A percentile compares a stretch with the other conserved stretches of the same genome.
These are phyloP conservation scores for Plantago ovata DNA, from an alignment of 257 asterid genomes.

Conservation along the genomic window DNA sequence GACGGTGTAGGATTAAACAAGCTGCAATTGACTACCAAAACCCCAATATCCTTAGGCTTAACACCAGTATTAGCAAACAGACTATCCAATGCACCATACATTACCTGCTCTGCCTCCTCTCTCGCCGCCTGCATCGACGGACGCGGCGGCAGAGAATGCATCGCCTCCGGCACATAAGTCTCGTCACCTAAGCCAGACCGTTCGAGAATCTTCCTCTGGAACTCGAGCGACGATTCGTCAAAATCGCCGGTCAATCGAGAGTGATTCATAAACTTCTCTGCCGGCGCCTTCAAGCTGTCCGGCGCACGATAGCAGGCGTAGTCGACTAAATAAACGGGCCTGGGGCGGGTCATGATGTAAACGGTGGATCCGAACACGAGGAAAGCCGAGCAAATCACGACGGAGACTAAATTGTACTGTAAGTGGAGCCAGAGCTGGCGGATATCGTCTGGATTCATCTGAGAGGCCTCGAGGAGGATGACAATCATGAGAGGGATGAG, in stretches of 20 bases:
- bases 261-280: neutral
- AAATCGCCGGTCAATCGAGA: slow-evolving; percentile 3
- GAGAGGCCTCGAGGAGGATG: neutral
- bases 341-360: slow-evolving; percentile 13
- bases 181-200: slow-evolving; percentile 12
- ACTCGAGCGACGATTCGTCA: slow-evolving; percentile 2
- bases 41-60: slow-evolving; percentile 3
- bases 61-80: neutral
- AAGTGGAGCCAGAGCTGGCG: neutral
- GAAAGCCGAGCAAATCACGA: neutral
- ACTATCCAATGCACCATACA: slow-evolving; percentile 3
- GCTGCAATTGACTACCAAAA: slow-evolving; percentile 13
- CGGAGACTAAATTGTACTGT: slow-evolving; percentile 7
- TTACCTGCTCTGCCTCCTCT: slow-evolving; percentile 12
- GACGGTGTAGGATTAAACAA: slow-evolving; percentile 16
- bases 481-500: neutral
- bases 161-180: slow-evolving; percentile 12
- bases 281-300: slow-evolving; percentile 2
- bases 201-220: slow-evolving; percentile 10
- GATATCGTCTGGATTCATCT: neutral
- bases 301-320: neutral
- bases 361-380: slow-evolving; percentile 6
- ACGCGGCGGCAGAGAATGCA: slow-evolving; percentile 14
- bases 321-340: slow-evolving; percentile 2
- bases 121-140: slow-evolving; percentile 10